Evolutionary conservation across 2,329 filamentous ascomycete species (phyloP).

Genomic region (Taxawa tesnikishii): DNA sequence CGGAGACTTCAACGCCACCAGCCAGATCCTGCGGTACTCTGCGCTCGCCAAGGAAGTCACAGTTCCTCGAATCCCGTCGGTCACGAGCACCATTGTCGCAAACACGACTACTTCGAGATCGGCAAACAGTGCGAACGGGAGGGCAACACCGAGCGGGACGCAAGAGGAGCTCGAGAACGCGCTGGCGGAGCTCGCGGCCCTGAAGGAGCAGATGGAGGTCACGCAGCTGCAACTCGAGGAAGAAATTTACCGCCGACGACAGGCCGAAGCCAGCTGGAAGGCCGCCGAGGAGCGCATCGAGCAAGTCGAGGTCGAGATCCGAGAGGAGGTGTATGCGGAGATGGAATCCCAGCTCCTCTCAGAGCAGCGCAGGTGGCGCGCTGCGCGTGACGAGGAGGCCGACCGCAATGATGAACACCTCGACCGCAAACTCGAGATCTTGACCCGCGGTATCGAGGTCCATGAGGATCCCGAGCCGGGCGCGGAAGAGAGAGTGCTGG

Average conservation of each 20-base stretch:
- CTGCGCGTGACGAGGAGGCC: constrained; percentile 59
- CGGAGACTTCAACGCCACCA: constrained; percentile 93
- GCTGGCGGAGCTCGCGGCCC: constrained; percentile 66
- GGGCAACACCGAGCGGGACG: constrained; percentile 31
- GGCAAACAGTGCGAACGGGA: constrained; percentile 17
- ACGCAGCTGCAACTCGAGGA: constrained; percentile 57
- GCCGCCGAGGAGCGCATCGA: constrained; percentile 52
- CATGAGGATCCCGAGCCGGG: constrained; percentile 27
- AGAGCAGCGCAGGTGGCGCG: constrained; percentile 73
- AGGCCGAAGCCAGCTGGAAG: constrained; percentile 61
- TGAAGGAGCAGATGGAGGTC: constrained; percentile 65
- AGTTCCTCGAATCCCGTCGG: constrained; percentile 74
- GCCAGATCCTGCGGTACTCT: constrained; percentile 88
- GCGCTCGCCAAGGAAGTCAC: constrained; percentile 88
- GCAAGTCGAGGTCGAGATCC: constrained; percentile 70
- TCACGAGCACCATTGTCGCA: constrained; percentile 55
- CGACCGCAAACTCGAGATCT: constrained; percentile 73
- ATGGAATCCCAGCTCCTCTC: constrained; percentile 67
- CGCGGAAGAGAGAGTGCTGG: constrained; percentile 18
- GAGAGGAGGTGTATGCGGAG: constrained; percentile 79
- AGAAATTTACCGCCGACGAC: constrained; percentile 57
- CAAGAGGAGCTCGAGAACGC: constrained; percentile 69
- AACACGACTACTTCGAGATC: constrained; percentile 26
- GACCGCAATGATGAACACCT: constrained; percentile 75
- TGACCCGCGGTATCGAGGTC: constrained; percentile 42